Percentiles rank a stretch among this genome's conserved stretches.
Conservation (phyloP, 2,329 filamentous ascomycete genomes). For the Ophiostoma sp. region DNA sequence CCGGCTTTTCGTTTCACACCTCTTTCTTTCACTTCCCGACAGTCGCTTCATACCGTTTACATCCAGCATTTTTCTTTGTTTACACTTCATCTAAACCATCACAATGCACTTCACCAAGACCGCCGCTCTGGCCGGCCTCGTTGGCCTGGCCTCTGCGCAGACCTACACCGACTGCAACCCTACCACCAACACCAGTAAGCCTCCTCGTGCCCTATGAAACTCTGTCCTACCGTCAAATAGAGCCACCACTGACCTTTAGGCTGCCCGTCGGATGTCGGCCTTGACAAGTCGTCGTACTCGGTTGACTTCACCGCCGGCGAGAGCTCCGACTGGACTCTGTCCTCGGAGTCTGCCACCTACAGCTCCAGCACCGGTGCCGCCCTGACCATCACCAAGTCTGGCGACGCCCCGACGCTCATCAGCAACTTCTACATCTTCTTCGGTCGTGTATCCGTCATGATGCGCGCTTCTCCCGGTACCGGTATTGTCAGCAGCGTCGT, state of each 20-base stretch:
- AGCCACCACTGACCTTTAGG: not conserved
- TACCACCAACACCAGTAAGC: constrained; percentile 3
- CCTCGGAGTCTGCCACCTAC: constrained; percentile 17
- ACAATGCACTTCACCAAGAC: constrained; percentile 15
- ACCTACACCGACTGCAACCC: constrained; percentile 19
- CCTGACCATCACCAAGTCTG: constrained; percentile 19
- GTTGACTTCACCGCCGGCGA: constrained; percentile 28
- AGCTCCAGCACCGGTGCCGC: constrained; percentile 21
- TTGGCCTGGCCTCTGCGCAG: constrained; percentile 18
- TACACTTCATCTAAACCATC: not conserved
- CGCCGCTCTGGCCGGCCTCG: constrained; percentile 1
- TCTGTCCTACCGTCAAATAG: not conserved
- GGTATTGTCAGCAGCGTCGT: constrained; percentile 53
- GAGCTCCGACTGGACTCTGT: constrained; percentile 20
- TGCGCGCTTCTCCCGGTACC: constrained; percentile 48
- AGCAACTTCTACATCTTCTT: constrained; percentile 55
- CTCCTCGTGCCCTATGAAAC: not conserved
- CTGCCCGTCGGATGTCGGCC: not conserved
- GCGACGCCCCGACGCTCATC: constrained; percentile 49
- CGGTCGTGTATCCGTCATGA: constrained; percentile 45
- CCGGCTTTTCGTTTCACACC: not conserved
- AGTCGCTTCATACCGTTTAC: not conserved
- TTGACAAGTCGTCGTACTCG: constrained; percentile 12
- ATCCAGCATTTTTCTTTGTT: not conserved
- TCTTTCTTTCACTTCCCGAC: not conserved